Percentiles rank a stretch among this genome's conserved stretches.
Conservation (phyloP, 2,329 filamentous ascomycete genomes). For the Diaporthe sp. region DNA sequence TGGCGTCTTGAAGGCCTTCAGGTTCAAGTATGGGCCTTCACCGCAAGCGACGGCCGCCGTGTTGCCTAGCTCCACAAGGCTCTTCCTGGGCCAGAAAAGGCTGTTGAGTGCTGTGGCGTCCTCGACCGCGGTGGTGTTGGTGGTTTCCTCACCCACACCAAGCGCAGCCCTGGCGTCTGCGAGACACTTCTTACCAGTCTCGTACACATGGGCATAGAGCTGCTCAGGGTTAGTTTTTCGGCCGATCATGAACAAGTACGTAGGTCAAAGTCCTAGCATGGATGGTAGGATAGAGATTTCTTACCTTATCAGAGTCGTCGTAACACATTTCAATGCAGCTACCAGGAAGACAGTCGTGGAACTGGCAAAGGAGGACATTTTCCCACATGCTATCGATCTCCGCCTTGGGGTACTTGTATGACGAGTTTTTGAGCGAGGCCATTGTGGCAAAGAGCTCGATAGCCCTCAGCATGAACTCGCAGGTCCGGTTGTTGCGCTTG, state of each 20-base stretch:
- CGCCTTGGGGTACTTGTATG: constrained; percentile 92
- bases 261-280: background rate
- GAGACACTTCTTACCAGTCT: constrained; percentile 79
- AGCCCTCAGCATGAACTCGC: constrained; percentile 87
- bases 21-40: constrained; percentile 63
- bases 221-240: constrained; percentile 45
- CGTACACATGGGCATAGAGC: constrained; percentile 87
- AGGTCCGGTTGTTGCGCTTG: constrained; percentile 91
- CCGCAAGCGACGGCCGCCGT: constrained; percentile 69
- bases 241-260: background rate
- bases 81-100: constrained; percentile 84
- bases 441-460: constrained; percentile 90
- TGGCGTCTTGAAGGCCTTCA: constrained; percentile 63
- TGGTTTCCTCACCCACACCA: constrained; percentile 63
- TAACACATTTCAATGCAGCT: constrained; percentile 99
- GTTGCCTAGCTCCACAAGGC: constrained; percentile 73
- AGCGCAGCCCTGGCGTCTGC: constrained; percentile 77
- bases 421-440: constrained; percentile 78
- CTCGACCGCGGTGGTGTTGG: constrained; percentile 54
- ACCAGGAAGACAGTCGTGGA: constrained; percentile 96
- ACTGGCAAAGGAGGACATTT: constrained; percentile 89
- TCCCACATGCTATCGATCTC: constrained; percentile 99
- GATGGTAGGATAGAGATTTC: constrained; percentile 32
- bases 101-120: constrained; percentile 82
- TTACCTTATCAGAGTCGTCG: constrained; percentile 87